Base-by-base conservation (phyloP, 257 asterid species). In the Petunia axillaris region DNA sequence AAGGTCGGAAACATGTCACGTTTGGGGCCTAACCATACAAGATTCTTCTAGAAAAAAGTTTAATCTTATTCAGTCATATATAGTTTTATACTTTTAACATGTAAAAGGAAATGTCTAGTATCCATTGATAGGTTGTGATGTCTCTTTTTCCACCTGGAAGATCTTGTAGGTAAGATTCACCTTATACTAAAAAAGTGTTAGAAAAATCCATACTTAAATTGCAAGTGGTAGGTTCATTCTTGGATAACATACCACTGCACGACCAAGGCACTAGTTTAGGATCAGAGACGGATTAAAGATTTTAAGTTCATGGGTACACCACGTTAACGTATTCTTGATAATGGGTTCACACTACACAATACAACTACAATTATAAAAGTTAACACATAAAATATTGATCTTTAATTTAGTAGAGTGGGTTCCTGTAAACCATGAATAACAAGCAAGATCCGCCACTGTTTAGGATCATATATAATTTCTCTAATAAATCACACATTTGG, bases 161-260 rank as follows among this genome's bases (percentile, higher is more conserved):
- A 86, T 77, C 70, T 84, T 82, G 55, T 82, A 75, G 87, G 75
- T 85, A 73, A 83, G 85, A 80, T 80, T 79, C 76, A 74, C 60
- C 44, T 11, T 58, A 65, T 38, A 75, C 4, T 36, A 53, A 60
- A 68, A 76, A 78, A 68, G 41, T 1, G 13, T 44, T 41, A 57
- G 7, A 14, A 8, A 50, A n/a, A 62, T 68, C 76, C 43, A 55
- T 15, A 58, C 50, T 59, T 55, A 37, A 25, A 8, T 43, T 83
- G 85, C 84, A 80, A 78, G 85, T 83, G 86, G 64, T 77, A 40
- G 75, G 80, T 83, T 25, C 25, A 25, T 25, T 25, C 25, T 25
- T 25, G 25, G 25, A 25, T 25, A 25, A 25, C 25, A 25, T 25
- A 25, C 25, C 25, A 25, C 25, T 25, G 25, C 25, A 25, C 25